Percentiles rank a stretch among this genome's conserved stretches.
Evolutionary conservation across 495 filamentous ascomycete genomes (phyloP).

Genomic region (Penicillium egyptiacum): DNA sequence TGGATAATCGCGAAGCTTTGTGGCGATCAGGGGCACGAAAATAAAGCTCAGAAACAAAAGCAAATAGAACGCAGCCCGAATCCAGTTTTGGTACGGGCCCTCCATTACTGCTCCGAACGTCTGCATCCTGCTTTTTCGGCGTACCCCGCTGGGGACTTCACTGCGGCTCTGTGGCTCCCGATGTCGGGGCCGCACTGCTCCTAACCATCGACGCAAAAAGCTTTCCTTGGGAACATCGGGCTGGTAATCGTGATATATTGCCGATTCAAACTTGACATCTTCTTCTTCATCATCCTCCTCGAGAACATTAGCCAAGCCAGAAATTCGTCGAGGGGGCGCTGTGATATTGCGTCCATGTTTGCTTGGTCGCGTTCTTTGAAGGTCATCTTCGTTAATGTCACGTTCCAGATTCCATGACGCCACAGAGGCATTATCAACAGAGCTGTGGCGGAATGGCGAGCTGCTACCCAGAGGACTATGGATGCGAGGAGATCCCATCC

Average conservation of each 20-base stretch:
- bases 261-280: constrained; percentile 18
- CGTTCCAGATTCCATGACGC: constrained; percentile 45
- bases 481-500: constrained; percentile 16
- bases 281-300: constrained; percentile 37
- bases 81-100: constrained; percentile 11
- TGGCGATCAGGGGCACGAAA: constrained; percentile 8
- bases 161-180: constrained; percentile 1
- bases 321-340: constrained; percentile 43
- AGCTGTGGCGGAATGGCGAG: constrained; percentile 29
- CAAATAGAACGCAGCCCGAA: constrained; percentile 6
- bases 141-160: not conserved
- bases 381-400: constrained; percentile 42
- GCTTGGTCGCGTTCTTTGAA: constrained; percentile 38
- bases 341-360: constrained; percentile 40
- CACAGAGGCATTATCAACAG: constrained; percentile 39
- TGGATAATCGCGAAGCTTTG: constrained; percentile 14
- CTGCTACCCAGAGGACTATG: constrained; percentile 21
- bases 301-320: constrained; percentile 35
- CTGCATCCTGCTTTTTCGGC: not conserved
- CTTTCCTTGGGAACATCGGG: constrained; percentile 6
- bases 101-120: not conserved
- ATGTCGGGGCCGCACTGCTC: not conserved
- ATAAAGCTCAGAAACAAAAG: constrained; percentile 19
- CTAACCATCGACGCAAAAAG: constrained; percentile 11
- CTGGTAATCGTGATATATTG: constrained; percentile 16